A percentile compares a stretch with the other conserved stretches of the same genome.
Evolutionary conservation across 2,329 filamentous ascomycete species (phyloP).

Genomic region (Cordyceps tenuipes): DNA sequence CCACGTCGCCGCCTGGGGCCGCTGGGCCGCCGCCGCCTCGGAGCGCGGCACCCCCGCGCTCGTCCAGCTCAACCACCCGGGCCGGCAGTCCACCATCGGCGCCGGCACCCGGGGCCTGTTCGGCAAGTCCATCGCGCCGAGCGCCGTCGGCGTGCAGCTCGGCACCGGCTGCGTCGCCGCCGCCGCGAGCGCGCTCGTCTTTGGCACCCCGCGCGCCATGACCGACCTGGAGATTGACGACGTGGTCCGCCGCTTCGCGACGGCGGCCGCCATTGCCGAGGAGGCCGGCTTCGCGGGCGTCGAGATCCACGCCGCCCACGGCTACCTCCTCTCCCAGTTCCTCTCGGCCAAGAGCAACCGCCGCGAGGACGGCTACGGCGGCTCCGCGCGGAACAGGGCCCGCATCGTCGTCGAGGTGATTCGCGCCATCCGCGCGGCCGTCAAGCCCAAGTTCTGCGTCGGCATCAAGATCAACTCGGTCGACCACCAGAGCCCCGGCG

Average conservation of each 20-base stretch:
- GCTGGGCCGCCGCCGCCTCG: too few species aligned
- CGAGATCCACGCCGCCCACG: constrained; percentile 43
- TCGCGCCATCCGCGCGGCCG: constrained; percentile 30
- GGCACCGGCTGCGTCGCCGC: constrained; percentile 29
- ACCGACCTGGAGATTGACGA: constrained; percentile 42
- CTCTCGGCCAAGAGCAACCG: constrained; percentile 41
- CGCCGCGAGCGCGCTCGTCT: constrained; percentile 27
- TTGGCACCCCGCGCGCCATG: constrained; percentile 51
- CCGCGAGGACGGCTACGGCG: constrained; percentile 48
- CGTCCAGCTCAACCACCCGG: too few species aligned
- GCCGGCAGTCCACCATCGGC: too few species aligned
- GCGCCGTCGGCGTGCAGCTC: too few species aligned
- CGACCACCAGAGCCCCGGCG: constrained; percentile 41
- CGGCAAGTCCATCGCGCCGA: too few species aligned
- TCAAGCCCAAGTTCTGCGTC: constrained; percentile 36
- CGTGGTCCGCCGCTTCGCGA: constrained; percentile 44
- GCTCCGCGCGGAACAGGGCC: constrained; percentile 37
- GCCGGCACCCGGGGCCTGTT: too few species aligned
- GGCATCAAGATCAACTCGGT: constrained; percentile 50
- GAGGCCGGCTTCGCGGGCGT: constrained; percentile 39
- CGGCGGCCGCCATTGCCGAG: constrained; percentile 38
- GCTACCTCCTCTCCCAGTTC: constrained; percentile 51
- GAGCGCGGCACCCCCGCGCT: too few species aligned
- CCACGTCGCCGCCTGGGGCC: too few species aligned
- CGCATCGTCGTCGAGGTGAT: constrained; percentile 44